Evolutionary conservation across 2,329 filamentous ascomycete genomes (phyloP).

Genomic region (Rhexocercosporidium sp.): DNA sequence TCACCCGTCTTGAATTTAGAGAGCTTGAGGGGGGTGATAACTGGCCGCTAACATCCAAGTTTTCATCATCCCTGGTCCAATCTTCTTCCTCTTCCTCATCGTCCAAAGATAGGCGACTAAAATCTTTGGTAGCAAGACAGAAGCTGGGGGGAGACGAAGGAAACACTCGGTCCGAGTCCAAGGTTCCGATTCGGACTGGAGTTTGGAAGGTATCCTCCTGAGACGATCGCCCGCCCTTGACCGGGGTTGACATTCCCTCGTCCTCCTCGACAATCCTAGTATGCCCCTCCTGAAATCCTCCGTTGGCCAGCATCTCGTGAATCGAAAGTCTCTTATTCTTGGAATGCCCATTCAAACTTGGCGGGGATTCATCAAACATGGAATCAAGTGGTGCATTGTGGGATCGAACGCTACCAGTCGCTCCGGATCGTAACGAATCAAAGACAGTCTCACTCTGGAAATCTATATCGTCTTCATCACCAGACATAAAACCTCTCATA

Average conservation of each 20-base stretch:
- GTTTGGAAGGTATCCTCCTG: constrained; percentile 30
- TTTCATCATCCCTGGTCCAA: constrained; percentile 61
- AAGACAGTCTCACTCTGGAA: constrained; percentile 78
- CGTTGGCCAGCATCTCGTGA: constrained; percentile 43
- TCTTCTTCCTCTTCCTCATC: constrained; percentile 70
- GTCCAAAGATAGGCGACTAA: constrained; percentile 60
- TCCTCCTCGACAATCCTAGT: constrained; percentile 68
- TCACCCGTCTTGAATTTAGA: constrained; percentile 57
- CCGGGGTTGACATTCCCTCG: constrained; percentile 58
- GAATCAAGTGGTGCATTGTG: constrained; percentile 76
- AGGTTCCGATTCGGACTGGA: constrained; percentile 25
- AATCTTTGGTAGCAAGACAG: constrained; percentile 45
- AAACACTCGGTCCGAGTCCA: constrained; percentile 28
- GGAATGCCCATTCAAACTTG: constrained; percentile 56
- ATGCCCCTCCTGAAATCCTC: constrained; percentile 57
- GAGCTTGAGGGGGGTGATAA: constrained; percentile 63
- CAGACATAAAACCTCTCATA: constrained; percentile 65
- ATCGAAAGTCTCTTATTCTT: constrained; percentile 40
- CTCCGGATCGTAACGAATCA: constrained; percentile 76
- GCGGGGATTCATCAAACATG: constrained; percentile 81
- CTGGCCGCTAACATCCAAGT: constrained; percentile 58
- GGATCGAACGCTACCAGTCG: constrained; percentile 68
- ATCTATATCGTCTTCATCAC: constrained; percentile 79
- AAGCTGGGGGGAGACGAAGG: constrained; percentile 42
- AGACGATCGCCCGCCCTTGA: constrained; percentile 33